These are phyloP conservation scores for Aspergillus fumigatiaffinis DNA, from an alignment of 2,329 filamentous ascomycete species.

Conservation along the genomic window DNA sequence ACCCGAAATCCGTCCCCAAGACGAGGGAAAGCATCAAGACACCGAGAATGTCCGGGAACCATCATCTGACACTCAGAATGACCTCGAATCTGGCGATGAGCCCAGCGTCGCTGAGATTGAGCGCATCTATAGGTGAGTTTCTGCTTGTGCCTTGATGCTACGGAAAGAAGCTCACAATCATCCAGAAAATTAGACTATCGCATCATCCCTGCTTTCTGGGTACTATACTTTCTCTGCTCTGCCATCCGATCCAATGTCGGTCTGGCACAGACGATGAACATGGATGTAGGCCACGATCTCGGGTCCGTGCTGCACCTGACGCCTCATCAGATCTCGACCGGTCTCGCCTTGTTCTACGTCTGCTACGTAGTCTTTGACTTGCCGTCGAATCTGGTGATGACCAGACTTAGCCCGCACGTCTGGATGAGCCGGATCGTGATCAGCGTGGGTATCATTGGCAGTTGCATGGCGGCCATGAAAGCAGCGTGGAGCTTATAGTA, in stretches of 20 bases:
- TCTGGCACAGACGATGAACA: constrained; percentile 93
- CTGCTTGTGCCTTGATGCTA: background rate
- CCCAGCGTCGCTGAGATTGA: constrained; percentile 32
- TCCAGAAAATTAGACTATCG: constrained; percentile 54
- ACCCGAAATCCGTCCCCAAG: background rate
- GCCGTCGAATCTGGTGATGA: constrained; percentile 87
- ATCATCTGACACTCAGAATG: constrained; percentile 9
- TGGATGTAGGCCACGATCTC: constrained; percentile 66
- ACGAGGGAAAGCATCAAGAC: background rate
- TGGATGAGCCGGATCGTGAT: constrained; percentile 94
- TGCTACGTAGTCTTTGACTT: constrained; percentile 87
- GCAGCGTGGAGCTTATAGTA: constrained; percentile 81
- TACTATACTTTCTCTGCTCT: constrained; percentile 86
- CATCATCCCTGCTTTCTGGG: constrained; percentile 74
- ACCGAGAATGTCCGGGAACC: constrained; percentile 1
- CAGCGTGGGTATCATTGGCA: constrained; percentile 77
- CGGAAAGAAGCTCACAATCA: background rate
- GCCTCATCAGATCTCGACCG: constrained; percentile 74
- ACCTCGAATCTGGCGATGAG: constrained; percentile 23
- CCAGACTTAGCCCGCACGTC: constrained; percentile 72
- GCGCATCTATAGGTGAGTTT: constrained; percentile 34
- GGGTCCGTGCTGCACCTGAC: constrained; percentile 65
- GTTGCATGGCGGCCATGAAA: constrained; percentile 76
- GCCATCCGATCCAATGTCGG: constrained; percentile 90
- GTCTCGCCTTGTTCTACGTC: constrained; percentile 85